Evolutionary conservation across 805 yeast species (phyloP).

Genomic region (Candida maesae): DNA sequence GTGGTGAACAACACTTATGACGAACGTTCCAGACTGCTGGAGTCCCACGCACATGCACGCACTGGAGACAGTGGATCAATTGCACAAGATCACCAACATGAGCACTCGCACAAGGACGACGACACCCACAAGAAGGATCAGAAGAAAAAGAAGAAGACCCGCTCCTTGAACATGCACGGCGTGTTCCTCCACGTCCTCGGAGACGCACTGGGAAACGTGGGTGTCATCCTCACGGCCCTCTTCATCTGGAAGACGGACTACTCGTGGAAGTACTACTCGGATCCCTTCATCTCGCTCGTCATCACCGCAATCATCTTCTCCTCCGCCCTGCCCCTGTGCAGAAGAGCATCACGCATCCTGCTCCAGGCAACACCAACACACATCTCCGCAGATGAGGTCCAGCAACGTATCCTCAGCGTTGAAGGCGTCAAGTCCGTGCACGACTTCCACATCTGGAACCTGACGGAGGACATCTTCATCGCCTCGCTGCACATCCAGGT

Average conservation of each 20-base stretch:
- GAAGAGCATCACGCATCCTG: conserved; percentile 79
- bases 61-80: conserved; percentile 10
- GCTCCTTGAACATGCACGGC: conserved; percentile 95
- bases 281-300: conserved; percentile 80
- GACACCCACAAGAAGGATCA: conserved; percentile 10
- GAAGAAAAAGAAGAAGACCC: conserved; percentile 27
- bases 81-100: neutral
- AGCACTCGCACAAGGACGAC: conserved; percentile 5
- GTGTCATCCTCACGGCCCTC: conserved; percentile 85
- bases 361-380: conserved; percentile 91
- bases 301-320: conserved; percentile 88
- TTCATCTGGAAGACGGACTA: conserved; percentile 93
- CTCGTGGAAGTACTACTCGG: conserved; percentile 82
- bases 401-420: conserved; percentile 60
- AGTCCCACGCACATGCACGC: conserved; percentile 8
- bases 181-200: conserved; percentile 94
- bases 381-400: conserved; percentile 70
- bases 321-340: conserved; percentile 86
- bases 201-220: conserved; percentile 93
- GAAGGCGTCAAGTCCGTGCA: conserved; percentile 81
- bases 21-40: conserved; percentile 20
- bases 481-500: conserved; percentile 89
- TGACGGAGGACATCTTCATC: conserved; percentile 79
- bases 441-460: conserved; percentile 95
- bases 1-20: conserved; percentile 39